Evolutionary conservation across 176 grass and related monocot species (phyloP).

Genomic region (Zoysia japonica): DNA sequence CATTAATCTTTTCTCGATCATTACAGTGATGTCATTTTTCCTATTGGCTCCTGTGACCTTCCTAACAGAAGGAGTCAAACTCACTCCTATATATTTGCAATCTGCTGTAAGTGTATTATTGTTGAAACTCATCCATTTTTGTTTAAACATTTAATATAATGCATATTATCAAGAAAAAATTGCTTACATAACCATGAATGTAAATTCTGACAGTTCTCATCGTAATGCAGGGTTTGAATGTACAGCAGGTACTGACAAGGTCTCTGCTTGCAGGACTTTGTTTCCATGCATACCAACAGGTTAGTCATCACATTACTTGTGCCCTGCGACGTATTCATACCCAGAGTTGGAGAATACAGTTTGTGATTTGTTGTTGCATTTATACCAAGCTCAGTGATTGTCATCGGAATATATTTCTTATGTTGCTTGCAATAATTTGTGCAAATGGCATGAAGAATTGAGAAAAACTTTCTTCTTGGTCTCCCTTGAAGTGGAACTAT

Average conservation of each 20-base stretch:
- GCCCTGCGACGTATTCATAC: background rate
- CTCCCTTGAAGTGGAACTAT: background rate
- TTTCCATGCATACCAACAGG: conserved; percentile 98
- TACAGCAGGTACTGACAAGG: conserved; percentile 67
- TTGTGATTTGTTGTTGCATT: background rate
- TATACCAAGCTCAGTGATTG: background rate
- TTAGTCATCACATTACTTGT: conserved; percentile 31
- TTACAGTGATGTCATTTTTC: conserved; percentile 96
- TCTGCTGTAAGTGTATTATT: conserved; percentile 66
- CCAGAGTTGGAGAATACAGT: background rate
- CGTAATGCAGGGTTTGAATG: conserved; percentile 70
- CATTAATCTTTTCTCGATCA: conserved; percentile 92
- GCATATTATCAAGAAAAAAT: background rate
- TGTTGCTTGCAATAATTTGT: background rate
- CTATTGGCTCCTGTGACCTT: conserved; percentile 72
- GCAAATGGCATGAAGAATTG: background rate
- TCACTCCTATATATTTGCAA: conserved; percentile 71
- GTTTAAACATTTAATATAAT: background rate
- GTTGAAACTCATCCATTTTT: background rate
- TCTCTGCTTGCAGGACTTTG: conserved; percentile 70
- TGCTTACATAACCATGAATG: background rate
- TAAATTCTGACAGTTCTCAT: conserved; percentile 9
- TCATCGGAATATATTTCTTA: background rate
- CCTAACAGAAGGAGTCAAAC: conserved; percentile 78
- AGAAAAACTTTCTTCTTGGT: background rate